These are phyloP conservation scores for Rutstroemia sp. DNA, from an alignment of 2,329 filamentous ascomycete species.

Conservation along the genomic window DNA sequence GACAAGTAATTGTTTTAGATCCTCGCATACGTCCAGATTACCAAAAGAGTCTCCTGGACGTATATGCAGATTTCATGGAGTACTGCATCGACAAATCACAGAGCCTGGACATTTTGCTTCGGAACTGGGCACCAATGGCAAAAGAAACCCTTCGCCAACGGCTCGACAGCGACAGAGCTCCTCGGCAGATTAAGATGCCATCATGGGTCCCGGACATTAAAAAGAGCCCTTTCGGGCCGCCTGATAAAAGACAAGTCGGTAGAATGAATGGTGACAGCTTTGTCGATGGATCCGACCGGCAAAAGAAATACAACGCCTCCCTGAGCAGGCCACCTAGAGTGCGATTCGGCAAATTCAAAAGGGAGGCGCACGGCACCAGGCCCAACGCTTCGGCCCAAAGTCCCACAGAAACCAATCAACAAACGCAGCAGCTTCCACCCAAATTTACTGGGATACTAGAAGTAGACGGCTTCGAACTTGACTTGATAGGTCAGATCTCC, in stretches of 20 bases:
- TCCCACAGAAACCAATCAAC: background rate
- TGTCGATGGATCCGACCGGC: slow-evolving; percentile 10
- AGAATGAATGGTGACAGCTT: slow-evolving; percentile 18
- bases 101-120: slow-evolving; percentile 19
- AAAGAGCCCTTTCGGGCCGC: slow-evolving; percentile 12
- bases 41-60: slow-evolving; percentile 14
- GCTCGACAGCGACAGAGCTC: background rate
- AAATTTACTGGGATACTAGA: slow-evolving; percentile 8
- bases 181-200: slow-evolving; percentile 8
- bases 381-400: no score
- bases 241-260: background rate
- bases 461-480: slow-evolving; percentile 12
- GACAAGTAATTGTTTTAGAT: background rate
- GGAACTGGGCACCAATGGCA: slow-evolving; percentile 17
- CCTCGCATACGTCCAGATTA: slow-evolving; percentile 16
- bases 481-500: slow-evolving; percentile 1
- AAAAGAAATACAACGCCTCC: slow-evolving; percentile 13
- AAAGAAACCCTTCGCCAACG: background rate
- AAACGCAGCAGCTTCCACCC: background rate
- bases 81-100: slow-evolving; percentile 19
- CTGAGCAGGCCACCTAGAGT: background rate
- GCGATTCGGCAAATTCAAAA: background rate
- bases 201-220: slow-evolving; percentile 17
- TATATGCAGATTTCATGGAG: slow-evolving; percentile 20
- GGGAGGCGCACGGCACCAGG: background rate